Evolutionary conservation across 331 rosid species (phyloP).

Genomic region (Quercus lobata): DNA sequence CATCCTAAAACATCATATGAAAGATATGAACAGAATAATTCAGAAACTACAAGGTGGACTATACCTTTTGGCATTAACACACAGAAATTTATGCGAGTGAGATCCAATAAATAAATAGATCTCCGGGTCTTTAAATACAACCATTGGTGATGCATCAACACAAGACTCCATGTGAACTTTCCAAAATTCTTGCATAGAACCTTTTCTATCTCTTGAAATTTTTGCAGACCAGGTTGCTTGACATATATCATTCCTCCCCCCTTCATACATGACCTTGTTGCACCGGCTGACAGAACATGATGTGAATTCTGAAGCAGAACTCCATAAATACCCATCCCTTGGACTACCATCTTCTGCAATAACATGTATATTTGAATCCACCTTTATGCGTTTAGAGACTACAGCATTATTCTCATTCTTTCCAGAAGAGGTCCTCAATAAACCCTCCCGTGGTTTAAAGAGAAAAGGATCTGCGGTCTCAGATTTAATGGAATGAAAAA

Average conservation of each 20-base stretch:
- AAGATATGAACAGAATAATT: not conserved
- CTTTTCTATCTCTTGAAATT: slow-evolving; percentile 38
- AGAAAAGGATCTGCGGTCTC: slow-evolving; percentile 27
- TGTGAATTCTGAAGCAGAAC: slow-evolving; percentile 27
- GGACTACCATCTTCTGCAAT: slow-evolving; percentile 23
- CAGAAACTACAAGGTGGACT: slow-evolving; percentile 8
- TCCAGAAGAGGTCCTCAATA: slow-evolving; percentile 13
- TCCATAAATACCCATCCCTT: slow-evolving; percentile 36
- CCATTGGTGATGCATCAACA: slow-evolving; percentile 88
- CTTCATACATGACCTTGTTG: slow-evolving; percentile 61
- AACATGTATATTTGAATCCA: slow-evolving; percentile 19
- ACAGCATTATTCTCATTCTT: slow-evolving; percentile 18
- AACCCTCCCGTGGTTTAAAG: slow-evolving; percentile 19
- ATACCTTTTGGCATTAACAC: slow-evolving; percentile 82
- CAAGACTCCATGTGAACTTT: slow-evolving; percentile 81
- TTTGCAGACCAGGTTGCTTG: slow-evolving; percentile 36
- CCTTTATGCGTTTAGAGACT: slow-evolving; percentile 51
- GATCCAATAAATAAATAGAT: slow-evolving; percentile 81
- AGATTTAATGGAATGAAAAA: slow-evolving; percentile 16
- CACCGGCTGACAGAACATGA: slow-evolving; percentile 76
- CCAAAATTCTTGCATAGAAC: slow-evolving; percentile 58
- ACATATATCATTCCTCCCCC: slow-evolving; percentile 14
- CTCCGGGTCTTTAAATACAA: slow-evolving; percentile 52
- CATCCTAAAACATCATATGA: not conserved
- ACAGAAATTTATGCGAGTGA: slow-evolving; percentile 77